phyloP scores from a whole-genome alignment of 371 early-diverging fungal genomes.

The Mortierella sp. region DNA sequence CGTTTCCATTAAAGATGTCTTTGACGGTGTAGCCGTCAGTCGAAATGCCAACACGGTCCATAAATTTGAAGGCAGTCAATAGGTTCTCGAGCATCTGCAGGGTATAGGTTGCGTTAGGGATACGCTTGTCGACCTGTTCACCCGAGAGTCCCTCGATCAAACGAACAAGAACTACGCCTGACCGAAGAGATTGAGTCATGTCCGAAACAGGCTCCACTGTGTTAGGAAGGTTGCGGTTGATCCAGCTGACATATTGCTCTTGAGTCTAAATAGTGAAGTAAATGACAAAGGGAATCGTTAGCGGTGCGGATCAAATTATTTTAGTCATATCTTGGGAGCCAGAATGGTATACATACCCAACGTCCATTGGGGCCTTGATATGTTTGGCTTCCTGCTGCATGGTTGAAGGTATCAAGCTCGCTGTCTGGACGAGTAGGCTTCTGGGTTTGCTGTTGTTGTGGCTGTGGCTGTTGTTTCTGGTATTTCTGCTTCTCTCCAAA shows the following conservation, averaged over 20 bases:
- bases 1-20: conserved; percentile 71
- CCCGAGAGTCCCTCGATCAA: conserved; percentile 66
- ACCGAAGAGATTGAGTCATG: conserved; percentile 62
- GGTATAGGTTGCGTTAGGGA: conserved; percentile 55
- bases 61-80: conserved; percentile 70
- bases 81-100: conserved; percentile 66
- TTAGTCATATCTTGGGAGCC: neutral
- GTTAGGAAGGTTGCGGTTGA: conserved; percentile 61
- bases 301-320: neutral
- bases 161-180: conserved; percentile 65
- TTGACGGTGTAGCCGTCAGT: conserved; percentile 67
- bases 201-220: conserved; percentile 59
- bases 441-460: conserved; percentile 11
- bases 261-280: conserved; percentile 45
- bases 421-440: conserved; percentile 48
- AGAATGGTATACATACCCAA: conserved; percentile 27
- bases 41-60: conserved; percentile 66
- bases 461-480: conserved; percentile 6
- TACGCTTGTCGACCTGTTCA: conserved; percentile 58
- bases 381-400: neutral
- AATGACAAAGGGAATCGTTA: neutral
- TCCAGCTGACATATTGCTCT: conserved; percentile 69
- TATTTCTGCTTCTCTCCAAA: conserved; percentile 13
- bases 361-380: neutral
- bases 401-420: conserved; percentile 34